Evolutionary conservation across 2,329 filamentous ascomycete species (phyloP).

Genomic region (Macroventuria anomochaeta): DNA sequence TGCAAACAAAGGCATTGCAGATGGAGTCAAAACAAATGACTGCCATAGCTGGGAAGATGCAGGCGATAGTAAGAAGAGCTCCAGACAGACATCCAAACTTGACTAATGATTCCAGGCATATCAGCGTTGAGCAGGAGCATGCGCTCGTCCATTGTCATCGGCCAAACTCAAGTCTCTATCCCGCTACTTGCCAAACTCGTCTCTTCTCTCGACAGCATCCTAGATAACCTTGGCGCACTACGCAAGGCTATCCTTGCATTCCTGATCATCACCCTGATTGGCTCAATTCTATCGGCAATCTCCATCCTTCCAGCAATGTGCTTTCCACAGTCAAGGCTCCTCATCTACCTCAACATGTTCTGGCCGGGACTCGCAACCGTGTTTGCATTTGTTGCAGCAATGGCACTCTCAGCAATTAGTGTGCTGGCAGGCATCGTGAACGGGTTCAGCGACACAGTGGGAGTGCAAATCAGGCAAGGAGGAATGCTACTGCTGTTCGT

Average conservation of each 20-base stretch:
- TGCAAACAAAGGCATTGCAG: not conserved
- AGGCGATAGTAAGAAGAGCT: conserved; percentile 5
- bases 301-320: conserved; percentile 26
- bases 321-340: conserved; percentile 28
- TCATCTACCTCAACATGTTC: conserved; percentile 29
- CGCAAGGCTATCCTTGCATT: conserved; percentile 26
- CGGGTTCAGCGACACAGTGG: conserved; percentile 16
- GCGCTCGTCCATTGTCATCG: conserved; percentile 23
- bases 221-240: conserved; percentile 1
- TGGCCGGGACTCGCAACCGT: conserved; percentile 19
- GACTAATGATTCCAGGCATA: conserved; percentile 17
- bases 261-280: conserved; percentile 26
- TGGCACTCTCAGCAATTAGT: conserved; percentile 20
- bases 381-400: conserved; percentile 23
- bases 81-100: not conserved
- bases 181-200: conserved; percentile 21
- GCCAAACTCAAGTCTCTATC: conserved; percentile 23
- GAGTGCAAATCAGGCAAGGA: conserved; percentile 18
- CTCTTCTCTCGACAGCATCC: conserved; percentile 9
- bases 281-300: conserved; percentile 17
- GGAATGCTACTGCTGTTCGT: conserved; percentile 22
- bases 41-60: conserved; percentile 22
- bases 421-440: conserved; percentile 8
- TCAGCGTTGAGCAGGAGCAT: conserved; percentile 4
- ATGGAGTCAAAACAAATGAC: conserved; percentile 1